Evolutionary conservation across 306 rosid species (phyloP), one percentile per base, ranked within the genome.

Genomic region (Fragaria ananassa): DNA sequence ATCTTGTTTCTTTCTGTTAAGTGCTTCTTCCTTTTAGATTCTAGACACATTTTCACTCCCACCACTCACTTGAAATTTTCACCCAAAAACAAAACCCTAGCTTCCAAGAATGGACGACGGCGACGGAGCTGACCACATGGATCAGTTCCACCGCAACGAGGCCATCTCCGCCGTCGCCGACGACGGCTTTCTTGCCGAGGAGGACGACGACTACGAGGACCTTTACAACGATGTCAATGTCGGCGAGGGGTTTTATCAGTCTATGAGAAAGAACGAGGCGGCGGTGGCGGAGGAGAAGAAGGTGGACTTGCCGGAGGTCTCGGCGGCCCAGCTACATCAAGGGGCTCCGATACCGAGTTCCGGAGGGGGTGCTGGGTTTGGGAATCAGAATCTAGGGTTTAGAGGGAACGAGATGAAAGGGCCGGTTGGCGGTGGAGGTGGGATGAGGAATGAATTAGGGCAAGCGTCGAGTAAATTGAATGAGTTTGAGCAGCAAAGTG

Each of bases 101-200:
- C 21, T 47, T 57, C 31, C 53, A 2, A 23, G 10, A 23, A 87
- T 87, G 91, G 97, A 92, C 45, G 97, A 92, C 75, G 90, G 90
- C 5, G 97, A 87, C 91, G 84, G 96, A 46, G 83, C 80, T 44
- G 98, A 95, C 80, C 93, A 84, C 68, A 81, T 88, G 83, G 96
- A 91, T 82, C 96, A 92, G 83, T 95, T 95, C 85, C 98, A 95
- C 84, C 91, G 93, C 19, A 95, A 95, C 83, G 97, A 92, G 78
- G 99, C 99, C n/a, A 95, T 95, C 78, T 92, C 99, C 1, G 99
- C 97, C 10, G 99, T 92, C 17, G 96, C 97, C 12, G 99, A 95
- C 67, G 97, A 92, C 0, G 97, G 93, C 12, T 92, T 92, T 41
- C 58, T 95, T 25, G 97, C 78, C 1, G 97, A 95, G 73, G 98